Percentiles rank a stretch among this genome's conserved stretches.
These are phyloP conservation scores for Phaeosphaeriaceae sp. DNA, from an alignment of 2,329 filamentous ascomycete species.

Conservation along the genomic window DNA sequence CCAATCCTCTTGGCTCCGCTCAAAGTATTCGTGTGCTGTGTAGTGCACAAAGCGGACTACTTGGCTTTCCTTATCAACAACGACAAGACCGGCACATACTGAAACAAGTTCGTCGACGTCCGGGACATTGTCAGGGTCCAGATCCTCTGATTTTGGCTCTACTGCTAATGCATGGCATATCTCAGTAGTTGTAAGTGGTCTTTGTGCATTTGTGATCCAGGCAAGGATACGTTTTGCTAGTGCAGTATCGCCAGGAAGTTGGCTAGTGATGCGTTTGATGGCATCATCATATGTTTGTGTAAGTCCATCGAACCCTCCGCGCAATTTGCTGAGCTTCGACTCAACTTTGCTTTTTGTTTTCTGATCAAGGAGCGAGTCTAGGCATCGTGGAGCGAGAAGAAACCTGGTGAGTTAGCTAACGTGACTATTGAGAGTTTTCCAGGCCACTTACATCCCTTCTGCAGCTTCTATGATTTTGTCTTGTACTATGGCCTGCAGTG, in stretches of 20 bases:
- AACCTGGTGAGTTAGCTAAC: conserved; percentile 3
- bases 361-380: conserved; percentile 1
- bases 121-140: conserved; percentile 12
- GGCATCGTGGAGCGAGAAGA: conserved; percentile 3
- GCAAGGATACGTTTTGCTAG: conserved; percentile 43
- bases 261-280: conserved; percentile 46
- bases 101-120: conserved; percentile 19
- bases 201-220: conserved; percentile 18
- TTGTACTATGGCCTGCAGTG: conserved; percentile 20
- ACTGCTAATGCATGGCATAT: conserved; percentile 19
- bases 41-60: conserved; percentile 31
- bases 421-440: not conserved
- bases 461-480: conserved; percentile 23
- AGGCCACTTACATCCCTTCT: not conserved
- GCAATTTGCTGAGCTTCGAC: not conserved
- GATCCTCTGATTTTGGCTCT: conserved; percentile 6
- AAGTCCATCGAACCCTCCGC: not conserved
- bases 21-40: conserved; percentile 28
- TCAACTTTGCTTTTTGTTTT: not conserved
- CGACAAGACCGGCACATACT: conserved; percentile 24
- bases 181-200: conserved; percentile 20
- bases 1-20: conserved; percentile 22
- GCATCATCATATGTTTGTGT: conserved; percentile 14
- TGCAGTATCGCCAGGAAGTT: conserved; percentile 35
- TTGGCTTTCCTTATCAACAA: conserved; percentile 29